Base-by-base conservation (phyloP, 164 flowering plant genomes). In the Piper betle region DNA sequence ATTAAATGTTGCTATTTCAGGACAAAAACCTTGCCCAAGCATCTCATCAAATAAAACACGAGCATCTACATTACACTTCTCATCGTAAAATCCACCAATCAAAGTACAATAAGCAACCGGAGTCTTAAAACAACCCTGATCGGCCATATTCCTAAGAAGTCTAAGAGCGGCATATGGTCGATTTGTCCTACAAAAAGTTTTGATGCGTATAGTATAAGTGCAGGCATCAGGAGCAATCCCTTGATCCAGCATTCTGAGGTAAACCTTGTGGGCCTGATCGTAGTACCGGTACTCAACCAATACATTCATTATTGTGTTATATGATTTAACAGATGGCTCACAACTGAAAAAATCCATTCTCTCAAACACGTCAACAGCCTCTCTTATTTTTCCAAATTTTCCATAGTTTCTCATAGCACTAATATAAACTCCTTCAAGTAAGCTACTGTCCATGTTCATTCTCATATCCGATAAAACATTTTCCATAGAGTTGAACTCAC, bases 101-200 rank as follows among this genome's bases (percentile, higher is more conserved):
- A 88, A 85, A 0, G 91, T 85, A 71, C 97, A 91, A 70, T 86
- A 86, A 6, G 91, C 81, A 62, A 88, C 92, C 6, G 91, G 81
- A 72, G 84, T 91, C 55, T 69, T 55, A 57, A 81, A 69, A 60
- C 86, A 87, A 39, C 87, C 95, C 39, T 79, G 86, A 1, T 66
- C 66, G 46, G 82, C 69, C 87, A 88, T 86, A 77, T 81, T 91
- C 41, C 66, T 79, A 37, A 91, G 84, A 74, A 91, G 92, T 78
- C 94, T 86, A 43, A 85, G 67, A 59, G 96, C 96, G 63, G 82
- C 88, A 65, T 75, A 80, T 53, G 91, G 91, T 70, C 94, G 77
- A 10, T 66, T 68, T 4, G 90, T 88, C 69, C 72, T 80, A 74
- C 96, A 88, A 70, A 91, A 88, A 6, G 88, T 78, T 68, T 91